Percentiles rank a stretch among this genome's conserved stretches.
phyloP scores from a whole-genome alignment of 2,329 filamentous ascomycete genomes.

The Leptoxyphium fumago region DNA sequence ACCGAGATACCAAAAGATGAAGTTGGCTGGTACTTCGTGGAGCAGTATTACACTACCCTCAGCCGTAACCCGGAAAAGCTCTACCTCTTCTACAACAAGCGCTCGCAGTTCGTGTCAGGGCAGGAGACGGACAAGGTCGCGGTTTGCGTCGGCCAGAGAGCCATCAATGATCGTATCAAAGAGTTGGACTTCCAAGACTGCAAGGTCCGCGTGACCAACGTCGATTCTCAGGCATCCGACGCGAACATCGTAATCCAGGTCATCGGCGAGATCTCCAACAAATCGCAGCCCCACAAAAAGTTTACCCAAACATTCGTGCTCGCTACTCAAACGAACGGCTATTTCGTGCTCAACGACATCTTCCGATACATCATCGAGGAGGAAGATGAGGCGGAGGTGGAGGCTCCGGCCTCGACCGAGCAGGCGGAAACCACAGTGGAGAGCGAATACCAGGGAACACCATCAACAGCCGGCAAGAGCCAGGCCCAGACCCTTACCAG shows the following conservation, averaged over 20 bases:
- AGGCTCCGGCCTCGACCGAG: slow-evolving; percentile 20
- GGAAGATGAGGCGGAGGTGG: slow-evolving; percentile 46
- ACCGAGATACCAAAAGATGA: slow-evolving; percentile 62
- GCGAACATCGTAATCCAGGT: slow-evolving; percentile 95
- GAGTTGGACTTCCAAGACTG: slow-evolving; percentile 87
- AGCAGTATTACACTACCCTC: slow-evolving; percentile 97
- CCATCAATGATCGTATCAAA: slow-evolving; percentile 89
- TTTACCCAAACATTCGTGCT: slow-evolving; percentile 97
- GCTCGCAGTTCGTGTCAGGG: slow-evolving; percentile 87
- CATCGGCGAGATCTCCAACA: slow-evolving; percentile 95
- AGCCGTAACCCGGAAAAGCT: slow-evolving; percentile 91
- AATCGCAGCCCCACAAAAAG: slow-evolving; percentile 77
- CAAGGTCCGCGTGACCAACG: slow-evolving; percentile 96
- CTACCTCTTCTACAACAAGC: slow-evolving; percentile 92
- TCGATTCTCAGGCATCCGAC: slow-evolving; percentile 86
- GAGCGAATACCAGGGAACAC: slow-evolving; percentile 24
- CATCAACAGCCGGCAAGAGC: slow-evolving; percentile 18
- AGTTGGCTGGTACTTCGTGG: slow-evolving; percentile 98
- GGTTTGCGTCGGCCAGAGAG: slow-evolving; percentile 73
- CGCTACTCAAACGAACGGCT: slow-evolving; percentile 87
- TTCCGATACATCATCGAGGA: slow-evolving; percentile 85
- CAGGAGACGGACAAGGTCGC: slow-evolving; percentile 77
- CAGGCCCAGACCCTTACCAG: slow-evolving; percentile 18
- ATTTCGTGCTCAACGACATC: slow-evolving; percentile 97
- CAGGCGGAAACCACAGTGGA: slow-evolving; percentile 13